phyloP scores from a whole-genome alignment of 495 filamentous ascomycete species.

The Hyaloscypha finlandica region DNA sequence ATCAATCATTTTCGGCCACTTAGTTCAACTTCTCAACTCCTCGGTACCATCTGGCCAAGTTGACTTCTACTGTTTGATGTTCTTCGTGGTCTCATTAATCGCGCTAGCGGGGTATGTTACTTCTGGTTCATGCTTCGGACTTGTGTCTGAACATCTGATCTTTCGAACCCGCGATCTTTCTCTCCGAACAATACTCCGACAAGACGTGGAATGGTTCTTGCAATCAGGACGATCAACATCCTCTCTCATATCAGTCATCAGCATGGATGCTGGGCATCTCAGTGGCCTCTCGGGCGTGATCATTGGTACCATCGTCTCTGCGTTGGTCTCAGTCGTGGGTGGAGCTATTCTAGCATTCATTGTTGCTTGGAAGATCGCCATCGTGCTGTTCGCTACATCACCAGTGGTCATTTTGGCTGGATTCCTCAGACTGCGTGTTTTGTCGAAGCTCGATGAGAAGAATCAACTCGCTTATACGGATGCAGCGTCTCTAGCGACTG shows the following conservation, averaged over 20 bases:
- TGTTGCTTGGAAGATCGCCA: constrained; percentile 63
- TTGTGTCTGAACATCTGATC: constrained; percentile 55
- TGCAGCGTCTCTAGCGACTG: constrained; percentile 57
- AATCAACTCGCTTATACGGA: constrained; percentile 57
- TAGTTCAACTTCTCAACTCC: constrained; percentile 39
- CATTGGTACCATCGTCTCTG: constrained; percentile 45
- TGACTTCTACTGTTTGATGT: constrained; percentile 54
- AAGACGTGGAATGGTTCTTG: constrained; percentile 57
- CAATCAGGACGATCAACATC: constrained; percentile 49
- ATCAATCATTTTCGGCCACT: constrained; percentile 56
- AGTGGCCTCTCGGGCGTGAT: constrained; percentile 45
- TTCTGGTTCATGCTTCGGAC: constrained; percentile 51
- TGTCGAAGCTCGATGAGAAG: constrained; percentile 56
- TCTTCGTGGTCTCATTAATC: constrained; percentile 56
- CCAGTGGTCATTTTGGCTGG: constrained; percentile 53
- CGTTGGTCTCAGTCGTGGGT: constrained; percentile 42
- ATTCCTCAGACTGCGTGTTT: constrained; percentile 51
- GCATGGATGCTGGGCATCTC: constrained; percentile 50
- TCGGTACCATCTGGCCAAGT: constrained; percentile 35
- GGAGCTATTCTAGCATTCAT: constrained; percentile 58
- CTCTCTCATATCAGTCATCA: constrained; percentile 50
- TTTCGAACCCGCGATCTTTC: constrained; percentile 51
- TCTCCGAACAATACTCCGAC: constrained; percentile 52
- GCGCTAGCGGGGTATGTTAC: constrained; percentile 55
- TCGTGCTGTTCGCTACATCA: constrained; percentile 53